These are phyloP conservation scores for Saturnispora saitoi DNA, from an alignment of 805 yeast genomes.

Conservation along the genomic window DNA sequence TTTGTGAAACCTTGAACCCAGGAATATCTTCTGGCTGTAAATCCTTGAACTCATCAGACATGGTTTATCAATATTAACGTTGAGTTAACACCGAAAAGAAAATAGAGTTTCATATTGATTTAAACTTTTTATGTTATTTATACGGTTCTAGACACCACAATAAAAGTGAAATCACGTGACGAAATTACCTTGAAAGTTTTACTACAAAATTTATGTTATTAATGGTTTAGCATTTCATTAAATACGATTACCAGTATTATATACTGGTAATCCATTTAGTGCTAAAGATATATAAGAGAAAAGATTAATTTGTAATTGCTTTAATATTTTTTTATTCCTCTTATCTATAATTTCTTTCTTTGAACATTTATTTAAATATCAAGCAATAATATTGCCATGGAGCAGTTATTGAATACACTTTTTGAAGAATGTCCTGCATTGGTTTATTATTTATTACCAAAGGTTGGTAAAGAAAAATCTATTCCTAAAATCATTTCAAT, in stretches of 20 bases:
- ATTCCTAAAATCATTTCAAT: slow-evolving; percentile 22
- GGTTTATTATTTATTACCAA: slow-evolving; percentile 28
- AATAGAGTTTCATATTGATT: too few relatives aligned
- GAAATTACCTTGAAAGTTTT: too few relatives aligned
- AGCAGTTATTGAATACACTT: slow-evolving; percentile 28
- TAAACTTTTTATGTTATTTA: not conserved
- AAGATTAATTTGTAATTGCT: too few relatives aligned
- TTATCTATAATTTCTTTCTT: not conserved
- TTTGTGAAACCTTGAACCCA: slow-evolving; percentile 55
- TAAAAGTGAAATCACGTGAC: too few relatives aligned
- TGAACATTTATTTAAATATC: not conserved
- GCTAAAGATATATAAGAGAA: too few relatives aligned
- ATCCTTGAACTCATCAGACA: slow-evolving; percentile 35
- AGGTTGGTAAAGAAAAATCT: slow-evolving; percentile 19
- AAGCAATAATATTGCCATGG: not conserved
- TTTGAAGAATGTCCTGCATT: slow-evolving; percentile 57
- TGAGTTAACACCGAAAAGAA: too few relatives aligned
- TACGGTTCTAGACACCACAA: too few relatives aligned
- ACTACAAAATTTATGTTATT: too few relatives aligned
- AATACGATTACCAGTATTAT: too few relatives aligned
- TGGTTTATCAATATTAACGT: not conserved
- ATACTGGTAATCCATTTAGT: too few relatives aligned
- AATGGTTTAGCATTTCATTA: too few relatives aligned
- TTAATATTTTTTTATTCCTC: not conserved
- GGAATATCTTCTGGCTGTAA: slow-evolving; percentile 53